Percentiles rank a stretch among this genome's conserved stretches.
Evolutionary conservation across 2,329 filamentous ascomycete genomes (phyloP).

Genomic region (Colletotrichum lentis): DNA sequence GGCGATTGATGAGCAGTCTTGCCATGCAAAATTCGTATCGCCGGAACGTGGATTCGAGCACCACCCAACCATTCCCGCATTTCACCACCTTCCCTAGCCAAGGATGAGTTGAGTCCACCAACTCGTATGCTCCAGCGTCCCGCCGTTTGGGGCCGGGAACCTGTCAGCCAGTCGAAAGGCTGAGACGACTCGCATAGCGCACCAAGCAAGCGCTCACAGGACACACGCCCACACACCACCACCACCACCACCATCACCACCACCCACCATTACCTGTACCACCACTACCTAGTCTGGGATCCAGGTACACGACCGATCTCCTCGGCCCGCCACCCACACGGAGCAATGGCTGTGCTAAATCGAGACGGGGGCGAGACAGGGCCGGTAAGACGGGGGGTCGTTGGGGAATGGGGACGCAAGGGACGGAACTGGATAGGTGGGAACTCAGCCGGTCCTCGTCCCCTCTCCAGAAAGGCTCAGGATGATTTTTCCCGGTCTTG

Average conservation of each 20-base stretch:
- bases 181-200: not conserved
- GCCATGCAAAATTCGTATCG: constrained; percentile 4
- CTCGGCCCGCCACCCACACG: constrained; percentile 23
- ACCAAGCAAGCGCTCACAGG: not conserved
- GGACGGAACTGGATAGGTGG: not conserved
- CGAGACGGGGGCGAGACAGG: constrained; percentile 3
- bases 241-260: constrained; percentile 9
- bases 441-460: constrained; percentile 6
- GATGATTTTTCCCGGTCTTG: not conserved
- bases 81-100: too few relatives aligned
- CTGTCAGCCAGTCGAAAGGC: constrained; percentile 24
- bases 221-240: not conserved
- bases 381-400: not conserved
- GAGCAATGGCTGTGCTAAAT: constrained; percentile 32
- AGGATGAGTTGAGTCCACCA: too few relatives aligned
- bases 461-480: not conserved
- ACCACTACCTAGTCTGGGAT: constrained; percentile 11
- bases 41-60: constrained; percentile 4
- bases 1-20: constrained; percentile 25
- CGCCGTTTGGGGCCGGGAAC: not conserved
- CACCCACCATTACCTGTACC: not conserved
- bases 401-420: constrained; percentile 6
- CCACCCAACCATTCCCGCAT: not conserved
- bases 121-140: not conserved
- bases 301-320: constrained; percentile 31